phyloP scores from a whole-genome alignment of 495 filamentous ascomycete species.

The Pseudomonodictys pantanalensis region DNA sequence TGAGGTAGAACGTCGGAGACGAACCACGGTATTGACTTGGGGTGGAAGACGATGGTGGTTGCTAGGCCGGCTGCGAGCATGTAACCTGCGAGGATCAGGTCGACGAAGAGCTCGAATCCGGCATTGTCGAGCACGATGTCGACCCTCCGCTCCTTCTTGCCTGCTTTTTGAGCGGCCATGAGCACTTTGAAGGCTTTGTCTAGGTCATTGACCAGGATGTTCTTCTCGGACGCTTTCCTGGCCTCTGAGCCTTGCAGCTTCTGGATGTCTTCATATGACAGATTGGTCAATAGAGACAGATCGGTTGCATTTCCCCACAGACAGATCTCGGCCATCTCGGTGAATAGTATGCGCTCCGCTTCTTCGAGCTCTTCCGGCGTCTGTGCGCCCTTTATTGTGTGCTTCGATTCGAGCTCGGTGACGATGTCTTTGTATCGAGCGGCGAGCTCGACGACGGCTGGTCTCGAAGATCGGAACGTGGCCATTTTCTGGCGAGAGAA shows the following conservation, averaged over 20 bases:
- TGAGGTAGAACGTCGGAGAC: constrained; percentile 87
- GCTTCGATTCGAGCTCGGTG: constrained; percentile 49
- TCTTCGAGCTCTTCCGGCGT: constrained; percentile 57
- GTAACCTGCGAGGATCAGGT: constrained; percentile 86
- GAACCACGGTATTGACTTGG: constrained; percentile 95
- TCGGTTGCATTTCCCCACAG: constrained; percentile 98
- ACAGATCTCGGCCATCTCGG: constrained; percentile 94
- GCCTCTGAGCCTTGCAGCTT: constrained; percentile 87
- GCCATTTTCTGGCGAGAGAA: constrained; percentile 88
- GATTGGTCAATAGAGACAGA: constrained; percentile 80
- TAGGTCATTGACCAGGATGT: constrained; percentile 85
- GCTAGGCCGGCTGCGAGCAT: constrained; percentile 77
- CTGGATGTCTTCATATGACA: constrained; percentile 94
- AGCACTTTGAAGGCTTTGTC: constrained; percentile 68
- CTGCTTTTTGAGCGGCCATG: constrained; percentile 52
- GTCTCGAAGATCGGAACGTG: constrained; percentile 89
- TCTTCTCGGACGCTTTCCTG: constrained; percentile 76
- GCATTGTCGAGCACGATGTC: constrained; percentile 96
- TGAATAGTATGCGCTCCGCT: constrained; percentile 74
- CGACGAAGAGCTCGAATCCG: constrained; percentile 94
- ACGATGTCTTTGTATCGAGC: constrained; percentile 66
- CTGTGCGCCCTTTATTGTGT: constrained; percentile 39
- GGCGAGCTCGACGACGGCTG: constrained; percentile 86
- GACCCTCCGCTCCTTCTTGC: constrained; percentile 64
- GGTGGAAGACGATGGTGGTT: constrained; percentile 83